A percentile compares a stretch with the other conserved stretches of the same genome.
phyloP scores from a whole-genome alignment of 257 asterid genomes.

The Scutellaria barbata region DNA sequence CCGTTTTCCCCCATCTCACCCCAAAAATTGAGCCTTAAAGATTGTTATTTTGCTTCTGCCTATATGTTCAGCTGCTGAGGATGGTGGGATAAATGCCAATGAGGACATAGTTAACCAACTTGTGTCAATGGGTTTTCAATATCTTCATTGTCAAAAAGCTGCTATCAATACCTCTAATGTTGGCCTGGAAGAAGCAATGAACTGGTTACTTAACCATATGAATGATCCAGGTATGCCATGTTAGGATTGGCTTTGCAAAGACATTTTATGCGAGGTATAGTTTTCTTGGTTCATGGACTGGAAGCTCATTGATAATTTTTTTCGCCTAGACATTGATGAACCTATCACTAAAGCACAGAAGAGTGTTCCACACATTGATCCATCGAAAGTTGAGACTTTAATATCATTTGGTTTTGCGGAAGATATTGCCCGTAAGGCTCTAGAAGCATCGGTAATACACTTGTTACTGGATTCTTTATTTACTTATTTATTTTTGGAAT shows the following conservation, averaged over 20 bases:
- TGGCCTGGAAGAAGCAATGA: constrained; percentile 90
- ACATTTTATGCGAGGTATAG: constrained; percentile 1
- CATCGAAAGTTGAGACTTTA: constrained; percentile 71
- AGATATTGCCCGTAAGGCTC: constrained; percentile 82
- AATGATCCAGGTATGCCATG: constrained; percentile 71
- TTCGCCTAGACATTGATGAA: constrained; percentile 67
- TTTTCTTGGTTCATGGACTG: constrained; percentile 25
- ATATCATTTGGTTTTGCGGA: constrained; percentile 88
- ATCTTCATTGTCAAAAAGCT: constrained; percentile 92
- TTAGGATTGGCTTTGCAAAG: constrained; percentile 29
- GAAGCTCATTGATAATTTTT: constrained; percentile 29
- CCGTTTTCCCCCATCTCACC: not conserved
- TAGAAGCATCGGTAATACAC: constrained; percentile 73
- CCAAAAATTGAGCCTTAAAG: not conserved
- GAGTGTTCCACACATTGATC: constrained; percentile 59
- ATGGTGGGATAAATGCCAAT: constrained; percentile 50
- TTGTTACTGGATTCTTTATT: not conserved
- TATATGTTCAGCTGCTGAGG: constrained; percentile 54
- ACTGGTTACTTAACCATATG: constrained; percentile 90
- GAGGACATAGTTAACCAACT: constrained; percentile 84
- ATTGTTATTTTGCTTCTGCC: constrained; percentile 27
- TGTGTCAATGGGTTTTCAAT: constrained; percentile 79
- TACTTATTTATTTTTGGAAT: not conserved
- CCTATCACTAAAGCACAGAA: constrained; percentile 60
- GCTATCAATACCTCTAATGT: constrained; percentile 77